Base-by-base conservation (phyloP, 1,139 yeast genomes). In the Hansenula lynferdii region DNA sequence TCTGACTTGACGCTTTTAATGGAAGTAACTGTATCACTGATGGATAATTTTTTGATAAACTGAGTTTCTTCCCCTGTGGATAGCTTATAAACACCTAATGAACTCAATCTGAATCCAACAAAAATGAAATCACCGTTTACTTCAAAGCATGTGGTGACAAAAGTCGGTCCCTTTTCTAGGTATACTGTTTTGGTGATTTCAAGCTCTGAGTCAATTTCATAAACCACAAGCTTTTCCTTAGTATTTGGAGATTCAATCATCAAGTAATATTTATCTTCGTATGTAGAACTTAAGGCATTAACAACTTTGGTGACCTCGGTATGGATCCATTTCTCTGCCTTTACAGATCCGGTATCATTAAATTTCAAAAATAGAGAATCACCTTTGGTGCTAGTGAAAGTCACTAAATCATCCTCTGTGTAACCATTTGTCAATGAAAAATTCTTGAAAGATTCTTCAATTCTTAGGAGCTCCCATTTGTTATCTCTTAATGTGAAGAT, bases 11-110 rank as follows among this genome's bases (percentile, higher is more conserved):
- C 51, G 2, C 67, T 50, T 7, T 65, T 61, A 1, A 83, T 60
- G 0, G 80, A 70, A 0, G 95, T 79, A 5, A 84, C 75, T 0
- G 94, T 77, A 51, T 86, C 96, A n/a, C 94, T 94, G 2, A 76
- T 66, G 12, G 77, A 69, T 11, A 83, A 50, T 47, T 78, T 78
- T 47, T 77, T 72, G 42, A 57, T 51, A 18, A 62, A 47, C n/a
- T 47, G 43, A 6, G 64, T 52, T 21, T 45, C 49, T 3, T 44
- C 45, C 6, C 53, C 50, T 2, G 49, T 48, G 0, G 42, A 39
- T 12, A 80, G 50, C 37, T 72, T 66, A 50, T 78, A 85, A 1
- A 79, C 57, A 6, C 80, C 77, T 9, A 86, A 36, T 1, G 86
- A 75, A 11, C 87, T 85, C 52, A 72, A 77, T 42, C 95, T 65